A percentile compares a stretch with the other conserved stretches of the same genome.
These are phyloP conservation scores for Apiospora rasikravindrae DNA, from an alignment of 2,329 filamentous ascomycete genomes.

Conservation along the genomic window DNA sequence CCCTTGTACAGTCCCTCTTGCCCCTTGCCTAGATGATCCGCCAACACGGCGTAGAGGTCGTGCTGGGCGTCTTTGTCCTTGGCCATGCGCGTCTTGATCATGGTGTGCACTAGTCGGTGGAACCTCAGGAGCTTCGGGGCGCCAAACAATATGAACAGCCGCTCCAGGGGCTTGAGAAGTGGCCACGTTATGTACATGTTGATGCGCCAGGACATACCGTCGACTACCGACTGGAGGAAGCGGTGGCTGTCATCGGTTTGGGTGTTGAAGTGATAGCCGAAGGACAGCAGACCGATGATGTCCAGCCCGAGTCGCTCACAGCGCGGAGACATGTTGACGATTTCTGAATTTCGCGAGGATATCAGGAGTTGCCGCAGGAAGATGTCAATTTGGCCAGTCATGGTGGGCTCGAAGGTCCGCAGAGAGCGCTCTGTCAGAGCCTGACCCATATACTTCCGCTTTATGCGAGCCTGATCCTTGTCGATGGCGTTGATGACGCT, in stretches of 20 bases:
- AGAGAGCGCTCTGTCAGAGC: conserved; percentile 26
- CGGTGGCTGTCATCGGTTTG: conserved; percentile 9
- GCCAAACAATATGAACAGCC: background rate
- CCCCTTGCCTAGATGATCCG: conserved; percentile 4
- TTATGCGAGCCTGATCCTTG: conserved; percentile 21
- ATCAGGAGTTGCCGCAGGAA: background rate
- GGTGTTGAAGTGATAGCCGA: background rate
- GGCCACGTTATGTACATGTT: conserved; percentile 28
- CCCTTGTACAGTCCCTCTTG: background rate
- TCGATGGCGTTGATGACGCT: conserved; percentile 26
- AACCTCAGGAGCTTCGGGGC: conserved; percentile 17
- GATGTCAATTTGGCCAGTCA: conserved; percentile 20
- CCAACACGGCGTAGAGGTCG: conserved; percentile 26
- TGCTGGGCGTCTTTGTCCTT: conserved; percentile 22
- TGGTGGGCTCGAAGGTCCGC: conserved; percentile 30
- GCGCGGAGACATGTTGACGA: background rate
- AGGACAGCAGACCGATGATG: background rate
- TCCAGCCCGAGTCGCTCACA: background rate
- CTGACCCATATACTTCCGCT: conserved; percentile 22
- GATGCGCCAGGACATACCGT: conserved; percentile 22
- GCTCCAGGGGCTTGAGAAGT: conserved; percentile 22
- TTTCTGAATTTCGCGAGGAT: background rate
- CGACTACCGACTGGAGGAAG: conserved; percentile 19
- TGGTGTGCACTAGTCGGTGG: conserved; percentile 18
- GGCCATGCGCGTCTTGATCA: conserved; percentile 24